Percentiles rank a stretch among this genome's conserved stretches.
Evolutionary conservation across 257 asterid genomes (phyloP).

Genomic region (Perilla frutescens): DNA sequence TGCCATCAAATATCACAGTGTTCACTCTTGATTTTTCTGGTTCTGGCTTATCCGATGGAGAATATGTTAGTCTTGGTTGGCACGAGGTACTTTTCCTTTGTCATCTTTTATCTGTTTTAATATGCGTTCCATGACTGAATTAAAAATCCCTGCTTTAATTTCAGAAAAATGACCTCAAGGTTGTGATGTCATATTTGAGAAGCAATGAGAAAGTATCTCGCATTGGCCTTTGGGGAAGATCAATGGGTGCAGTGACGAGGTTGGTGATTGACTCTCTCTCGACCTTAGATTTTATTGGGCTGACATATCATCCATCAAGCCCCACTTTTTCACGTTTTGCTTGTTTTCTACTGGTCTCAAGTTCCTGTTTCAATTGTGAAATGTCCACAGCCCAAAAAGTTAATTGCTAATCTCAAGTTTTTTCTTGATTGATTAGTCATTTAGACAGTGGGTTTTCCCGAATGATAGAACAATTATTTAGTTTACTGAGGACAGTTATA

Average conservation of each 20-base stretch:
- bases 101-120: slow-evolving; percentile 29
- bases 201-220: slow-evolving; percentile 73
- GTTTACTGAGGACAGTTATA: slow-evolving; percentile 4
- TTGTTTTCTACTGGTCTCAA: background rate
- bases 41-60: slow-evolving; percentile 94
- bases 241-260: slow-evolving; percentile 99
- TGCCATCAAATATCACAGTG: slow-evolving; percentile 89
- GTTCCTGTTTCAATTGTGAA: slow-evolving; percentile 25
- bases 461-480: background rate
- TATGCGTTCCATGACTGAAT: slow-evolving; percentile 14
- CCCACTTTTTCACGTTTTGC: slow-evolving; percentile 4
- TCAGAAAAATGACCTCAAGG: slow-evolving; percentile 94
- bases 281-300: slow-evolving; percentile 2
- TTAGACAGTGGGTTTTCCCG: background rate
- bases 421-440: slow-evolving; percentile 23
- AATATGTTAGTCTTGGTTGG: slow-evolving; percentile 95
- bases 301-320: slow-evolving; percentile 14
- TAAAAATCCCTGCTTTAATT: slow-evolving; percentile 33
- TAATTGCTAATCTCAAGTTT: slow-evolving; percentile 15
- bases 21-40: slow-evolving; percentile 97
- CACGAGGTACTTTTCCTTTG: slow-evolving; percentile 73
- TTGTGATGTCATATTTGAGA: slow-evolving; percentile 84
- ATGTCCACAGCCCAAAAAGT: background rate
- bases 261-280: slow-evolving; percentile 42
- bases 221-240: slow-evolving; percentile 98